Evolutionary conservation across 2,329 filamentous ascomycete genomes (phyloP), one percentile per base, ranked within the genome.

Genomic region (Neopestalotiopsis rosae): DNA sequence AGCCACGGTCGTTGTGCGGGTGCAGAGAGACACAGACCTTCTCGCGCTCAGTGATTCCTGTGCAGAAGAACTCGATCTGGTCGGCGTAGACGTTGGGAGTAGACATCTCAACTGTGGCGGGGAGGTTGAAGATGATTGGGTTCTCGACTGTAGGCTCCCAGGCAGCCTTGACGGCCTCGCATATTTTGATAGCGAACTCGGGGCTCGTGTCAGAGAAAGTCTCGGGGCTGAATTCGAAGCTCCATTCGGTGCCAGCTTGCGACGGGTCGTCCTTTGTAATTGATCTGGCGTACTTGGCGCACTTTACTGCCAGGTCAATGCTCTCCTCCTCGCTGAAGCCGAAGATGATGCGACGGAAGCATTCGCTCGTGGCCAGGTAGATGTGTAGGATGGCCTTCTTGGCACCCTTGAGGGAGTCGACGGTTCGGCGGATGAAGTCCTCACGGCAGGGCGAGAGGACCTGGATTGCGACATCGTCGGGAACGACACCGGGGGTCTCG

Each of bases 41-140:
- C 76, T 97, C 92, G 66, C 95, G 87, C 80, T 97, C 92, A 0
- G 88, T 87, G 77, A 98, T 94, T 79, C 95, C 87, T 66, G 87
- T 89, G 84, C 94, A 97, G 82, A 99, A 99, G 83, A 94, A 97
- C 80, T 99, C 96, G 71, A 99, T 93, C 83, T 97, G 92, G 78
- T 99, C 96, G 64, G 96, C 96, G 79, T 96, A 99, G 62, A 98
- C 89, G 79, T 99, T 99, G 42, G 95, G 95, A 0, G 96, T 98
- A 0, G 94, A 84, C 90, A 98, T 91, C 83, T 99, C 96, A 45
- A 98, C 95, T 0, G 96, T 99, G 1, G 96, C 95, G 0, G 96
- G 95, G 65, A 99, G 87, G 84, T 98, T 98, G 87, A 99, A 96
- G 79, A 99, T 97, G 80, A 99, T 94, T 62, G 92, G 93, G 74